Conservation (phyloP, 208 protist genomes). For the Trypanosoma brucei region DNA sequence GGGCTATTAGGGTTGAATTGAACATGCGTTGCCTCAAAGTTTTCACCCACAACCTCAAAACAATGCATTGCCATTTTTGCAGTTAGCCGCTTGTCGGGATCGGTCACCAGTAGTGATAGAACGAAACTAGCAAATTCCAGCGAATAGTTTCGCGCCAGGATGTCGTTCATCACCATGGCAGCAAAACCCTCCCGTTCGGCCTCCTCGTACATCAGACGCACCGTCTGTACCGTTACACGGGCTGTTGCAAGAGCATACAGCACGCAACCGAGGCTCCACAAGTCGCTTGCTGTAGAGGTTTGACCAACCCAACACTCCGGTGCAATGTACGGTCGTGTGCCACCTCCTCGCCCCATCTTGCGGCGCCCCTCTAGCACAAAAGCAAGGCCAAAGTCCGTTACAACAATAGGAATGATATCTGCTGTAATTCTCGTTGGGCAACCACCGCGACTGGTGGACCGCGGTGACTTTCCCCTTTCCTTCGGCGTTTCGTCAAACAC, state of each 20-base stretch:
- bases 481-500: neutral
- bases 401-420: constrained; percentile 63
- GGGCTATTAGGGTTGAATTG: constrained; percentile 47
- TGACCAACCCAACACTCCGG: constrained; percentile 65
- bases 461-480: neutral
- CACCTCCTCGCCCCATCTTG: constrained; percentile 34
- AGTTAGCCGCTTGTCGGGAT: constrained; percentile 57
- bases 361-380: constrained; percentile 38
- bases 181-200: constrained; percentile 56
- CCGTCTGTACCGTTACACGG: constrained; percentile 40
- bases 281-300: constrained; percentile 67
- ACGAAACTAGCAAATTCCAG: constrained; percentile 75
- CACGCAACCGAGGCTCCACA: constrained; percentile 85
- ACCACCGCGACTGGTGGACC: neutral
- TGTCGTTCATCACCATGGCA: constrained; percentile 65
- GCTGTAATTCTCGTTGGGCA: constrained; percentile 21
- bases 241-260: constrained; percentile 79
- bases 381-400: constrained; percentile 84
- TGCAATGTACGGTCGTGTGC: constrained; percentile 81
- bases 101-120: constrained; percentile 63
- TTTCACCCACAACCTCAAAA: constrained; percentile 33
- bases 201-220: constrained; percentile 79
- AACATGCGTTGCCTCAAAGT: constrained; percentile 29
- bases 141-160: constrained; percentile 48
- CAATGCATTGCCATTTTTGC: constrained; percentile 52